These are phyloP conservation scores for Kandelia obovata DNA, from an alignment of 345 rosid genomes.

Conservation along the genomic window DNA sequence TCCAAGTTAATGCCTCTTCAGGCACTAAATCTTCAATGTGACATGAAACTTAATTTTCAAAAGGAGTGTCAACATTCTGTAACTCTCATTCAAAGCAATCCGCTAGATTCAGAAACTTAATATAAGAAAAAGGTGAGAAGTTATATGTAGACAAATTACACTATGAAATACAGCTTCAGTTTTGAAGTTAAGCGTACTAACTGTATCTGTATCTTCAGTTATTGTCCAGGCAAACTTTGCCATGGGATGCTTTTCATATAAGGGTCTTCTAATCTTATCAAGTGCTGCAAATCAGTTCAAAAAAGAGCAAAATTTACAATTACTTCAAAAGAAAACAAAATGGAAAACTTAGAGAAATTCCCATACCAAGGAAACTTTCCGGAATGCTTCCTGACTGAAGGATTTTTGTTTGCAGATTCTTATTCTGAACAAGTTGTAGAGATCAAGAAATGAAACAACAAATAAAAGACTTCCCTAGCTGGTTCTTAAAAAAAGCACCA, in stretches of 20 bases:
- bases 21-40: background rate
- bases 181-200: constrained; percentile 30
- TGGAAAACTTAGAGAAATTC: constrained; percentile 6
- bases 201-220: constrained; percentile 83
- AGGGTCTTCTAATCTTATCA: constrained; percentile 78
- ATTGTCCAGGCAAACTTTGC: constrained; percentile 82
- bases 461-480: background rate
- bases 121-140: background rate
- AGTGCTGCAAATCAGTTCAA: constrained; percentile 52
- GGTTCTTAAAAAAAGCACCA: background rate
- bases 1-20: background rate
- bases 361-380: constrained; percentile 66
- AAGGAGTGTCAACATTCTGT: background rate
- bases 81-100: background rate
- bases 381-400: constrained; percentile 62
- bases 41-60: background rate
- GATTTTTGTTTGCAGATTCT: constrained; percentile 51
- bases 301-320: constrained; percentile 14
- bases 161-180: background rate
- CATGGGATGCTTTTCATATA: constrained; percentile 96
- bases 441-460: background rate
- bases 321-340: constrained; percentile 10
- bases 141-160: constrained; percentile 8
- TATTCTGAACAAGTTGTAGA: constrained; percentile 43
- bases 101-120: background rate